Evolutionary conservation across 148 eudicot species (phyloP), one percentile per base, ranked within the genome.

Genomic region (Limonium bicolor): DNA sequence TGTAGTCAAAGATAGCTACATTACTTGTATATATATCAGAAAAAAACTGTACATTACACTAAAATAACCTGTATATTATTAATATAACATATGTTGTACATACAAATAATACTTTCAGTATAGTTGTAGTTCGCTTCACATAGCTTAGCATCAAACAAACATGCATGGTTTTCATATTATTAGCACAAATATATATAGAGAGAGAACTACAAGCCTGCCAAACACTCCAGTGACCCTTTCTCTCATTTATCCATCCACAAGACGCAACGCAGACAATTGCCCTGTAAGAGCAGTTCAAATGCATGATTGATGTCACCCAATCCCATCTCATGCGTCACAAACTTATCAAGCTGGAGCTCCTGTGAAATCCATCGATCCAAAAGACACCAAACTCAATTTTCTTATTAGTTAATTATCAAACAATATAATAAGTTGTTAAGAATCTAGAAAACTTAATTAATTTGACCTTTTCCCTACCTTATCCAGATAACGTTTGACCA

Each of bases 401-500:
- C 25, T 27, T 22, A 0, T 18, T 18, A 46, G 2, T 4, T 46
- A 44, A 2, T 31, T 2, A 11, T 15, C n/a, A 6, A 15, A n/a
- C n/a, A n/a, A n/a, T n/a, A n/a, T n/a, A n/a, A n/a, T n/a, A n/a
- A n/a, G n/a, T n/a, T n/a, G n/a, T n/a, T n/a, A n/a, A n/a, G n/a
- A n/a, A n/a, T n/a, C n/a, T n/a, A n/a, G n/a, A n/a, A n/a, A n/a
- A n/a, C n/a, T n/a, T n/a, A n/a, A n/a, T n/a, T n/a, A n/a, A n/a
- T n/a, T n/a, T n/a, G 40, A 33, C 26, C 24, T 34, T 30, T 35
- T 6, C 4, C 31, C 40, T 64, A 82, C 96, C 94, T 77, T 74
- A 50, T 82, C 74, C 61, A 80, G 26, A 65, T 88, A 88, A 50
- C 76, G 74, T 48, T 80, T 70, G 16, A 71, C 52, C 25, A 84